phyloP scores from a whole-genome alignment of 179 eudicot species.

The Beta corolliflora region DNA sequence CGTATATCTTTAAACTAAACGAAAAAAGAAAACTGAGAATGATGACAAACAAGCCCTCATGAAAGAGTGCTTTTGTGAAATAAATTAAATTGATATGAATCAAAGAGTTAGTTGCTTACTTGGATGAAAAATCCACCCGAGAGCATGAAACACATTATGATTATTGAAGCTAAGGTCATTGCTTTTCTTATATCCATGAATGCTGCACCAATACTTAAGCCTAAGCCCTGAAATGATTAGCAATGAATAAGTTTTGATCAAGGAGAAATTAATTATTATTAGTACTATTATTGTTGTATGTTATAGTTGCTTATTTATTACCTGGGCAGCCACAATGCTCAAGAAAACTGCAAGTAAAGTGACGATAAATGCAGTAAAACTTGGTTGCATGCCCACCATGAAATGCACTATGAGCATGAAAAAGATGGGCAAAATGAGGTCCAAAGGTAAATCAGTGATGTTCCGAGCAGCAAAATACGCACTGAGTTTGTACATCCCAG shows the following conservation, averaged over 20 bases:
- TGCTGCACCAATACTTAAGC: conserved; percentile 85
- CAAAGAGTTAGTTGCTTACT: conserved; percentile 36
- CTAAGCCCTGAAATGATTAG: conserved; percentile 68
- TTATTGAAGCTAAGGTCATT: conserved; percentile 86
- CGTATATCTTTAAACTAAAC: too few relatives aligned
- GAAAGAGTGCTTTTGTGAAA: too few relatives aligned
- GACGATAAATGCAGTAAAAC: conserved; percentile 56
- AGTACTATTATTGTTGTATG: not conserved
- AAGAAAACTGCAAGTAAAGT: conserved; percentile 68
- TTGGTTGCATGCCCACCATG: conserved; percentile 71
- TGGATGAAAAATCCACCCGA: conserved; percentile 87
- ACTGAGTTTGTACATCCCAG: conserved; percentile 89
- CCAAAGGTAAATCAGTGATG: conserved; percentile 85
- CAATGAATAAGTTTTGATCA: not conserved
- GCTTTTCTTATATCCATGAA: conserved; percentile 92
- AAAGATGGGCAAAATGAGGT: conserved; percentile 71
- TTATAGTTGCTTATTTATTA: conserved; percentile 25
- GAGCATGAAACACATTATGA: conserved; percentile 97
- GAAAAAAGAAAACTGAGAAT: too few relatives aligned
- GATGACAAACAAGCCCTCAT: too few relatives aligned
- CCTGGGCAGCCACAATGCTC: conserved; percentile 93
- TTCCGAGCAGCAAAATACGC: conserved; percentile 89
- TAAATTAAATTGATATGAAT: not conserved
- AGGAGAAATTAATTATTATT: not conserved
- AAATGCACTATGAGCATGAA: conserved; percentile 84